phyloP scores from a whole-genome alignment of 257 asterid species.

The Nicotiana tomentosiformis region DNA sequence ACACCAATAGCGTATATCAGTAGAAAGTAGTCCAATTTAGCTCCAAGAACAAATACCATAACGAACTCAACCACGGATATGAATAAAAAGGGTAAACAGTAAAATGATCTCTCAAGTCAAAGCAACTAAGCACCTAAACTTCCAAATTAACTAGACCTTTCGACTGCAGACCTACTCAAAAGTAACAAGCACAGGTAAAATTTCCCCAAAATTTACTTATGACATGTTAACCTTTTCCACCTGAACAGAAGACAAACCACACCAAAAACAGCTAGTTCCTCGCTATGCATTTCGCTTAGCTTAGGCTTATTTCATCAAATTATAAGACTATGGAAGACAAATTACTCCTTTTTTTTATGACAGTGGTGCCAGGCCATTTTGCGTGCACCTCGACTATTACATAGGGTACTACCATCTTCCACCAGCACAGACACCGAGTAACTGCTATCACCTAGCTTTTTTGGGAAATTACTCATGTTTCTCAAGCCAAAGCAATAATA shows the following conservation, averaged over 20 bases:
- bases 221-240: no score
- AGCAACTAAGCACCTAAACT: background rate
- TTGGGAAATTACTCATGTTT: background rate
- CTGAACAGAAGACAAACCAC: background rate
- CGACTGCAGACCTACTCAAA: background rate
- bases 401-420: no score
- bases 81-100: background rate
- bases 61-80: background rate
- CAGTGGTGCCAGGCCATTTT: no score
- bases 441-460: no score
- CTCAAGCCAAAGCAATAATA: background rate
- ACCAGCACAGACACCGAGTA: no score
- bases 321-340: background rate
- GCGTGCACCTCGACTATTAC: no score
- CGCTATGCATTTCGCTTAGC: background rate
- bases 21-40: background rate
- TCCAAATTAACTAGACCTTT: background rate
- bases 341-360: no score
- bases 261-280: background rate
- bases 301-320: background rate
- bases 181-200: background rate
- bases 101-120: background rate
- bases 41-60: background rate
- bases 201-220: background rate
- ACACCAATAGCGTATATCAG: background rate